These are phyloP conservation scores for Nakazawaea peltata DNA, from an alignment of 805 yeast genomes.

Conservation along the genomic window DNA sequence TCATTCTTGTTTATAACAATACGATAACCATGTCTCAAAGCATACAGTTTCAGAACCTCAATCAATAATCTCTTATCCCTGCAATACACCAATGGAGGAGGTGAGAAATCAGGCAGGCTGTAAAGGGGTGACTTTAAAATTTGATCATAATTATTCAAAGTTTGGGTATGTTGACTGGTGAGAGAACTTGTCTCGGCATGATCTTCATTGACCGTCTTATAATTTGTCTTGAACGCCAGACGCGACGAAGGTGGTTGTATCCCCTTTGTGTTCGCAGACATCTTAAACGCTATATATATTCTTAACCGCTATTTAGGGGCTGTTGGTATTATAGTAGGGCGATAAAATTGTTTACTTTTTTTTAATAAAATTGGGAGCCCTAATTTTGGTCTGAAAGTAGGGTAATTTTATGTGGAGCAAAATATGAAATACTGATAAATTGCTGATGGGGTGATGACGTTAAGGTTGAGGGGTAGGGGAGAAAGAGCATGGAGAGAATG, in stretches of 20 bases:
- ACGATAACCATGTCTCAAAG: conserved; percentile 16
- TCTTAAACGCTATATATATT: too few relatives aligned
- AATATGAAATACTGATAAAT: too few relatives aligned
- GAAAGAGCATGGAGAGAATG: background rate
- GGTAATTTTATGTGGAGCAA: too few relatives aligned
- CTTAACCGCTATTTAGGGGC: too few relatives aligned
- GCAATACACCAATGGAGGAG: conserved; percentile 16
- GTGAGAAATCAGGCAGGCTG: conserved; percentile 5
- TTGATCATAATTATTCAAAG: conserved; percentile 7
- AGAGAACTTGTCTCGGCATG: background rate
- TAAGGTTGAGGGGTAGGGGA: background rate
- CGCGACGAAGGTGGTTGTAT: conserved; percentile 4
- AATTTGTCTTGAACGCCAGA: conserved; percentile 7
- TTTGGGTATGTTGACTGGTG: conserved; percentile 10
- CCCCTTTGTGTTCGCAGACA: background rate
- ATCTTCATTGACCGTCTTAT: background rate
- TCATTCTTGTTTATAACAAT: conserved; percentile 19
- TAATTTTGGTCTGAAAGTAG: too few relatives aligned
- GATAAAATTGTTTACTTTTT: too few relatives aligned
- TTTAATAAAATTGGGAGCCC: too few relatives aligned
- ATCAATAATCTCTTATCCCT: conserved; percentile 15
- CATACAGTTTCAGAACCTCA: conserved; percentile 17
- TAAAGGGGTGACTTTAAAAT: conserved; percentile 3
- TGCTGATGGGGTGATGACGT: too few relatives aligned
- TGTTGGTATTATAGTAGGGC: background rate